Base-by-base conservation (phyloP, 1,139 yeast genomes). In the Scheffersomyces segobiensis region DNA sequence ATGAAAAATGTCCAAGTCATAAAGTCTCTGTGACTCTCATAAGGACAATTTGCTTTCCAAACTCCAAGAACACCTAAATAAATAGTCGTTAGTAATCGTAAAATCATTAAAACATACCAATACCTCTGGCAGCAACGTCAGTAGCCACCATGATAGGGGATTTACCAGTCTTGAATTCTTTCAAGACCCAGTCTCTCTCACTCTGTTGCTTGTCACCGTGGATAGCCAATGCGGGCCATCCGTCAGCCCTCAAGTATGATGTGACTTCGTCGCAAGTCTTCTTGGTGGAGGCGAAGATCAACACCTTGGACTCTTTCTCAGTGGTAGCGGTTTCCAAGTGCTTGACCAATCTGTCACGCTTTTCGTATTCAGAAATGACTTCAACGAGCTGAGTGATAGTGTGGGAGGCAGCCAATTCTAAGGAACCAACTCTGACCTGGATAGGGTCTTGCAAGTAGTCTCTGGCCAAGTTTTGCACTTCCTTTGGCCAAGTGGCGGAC, bases 401-500 rank as follows among this genome's bases (percentile, higher is more conserved):
- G 80, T 95, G 98, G 56, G 98, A 92, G 63, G 99, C 99, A 71
- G 98, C 82, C 71, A 95, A 86, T 78, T 95, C 98, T 73, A 93
- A 84, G 61, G 98, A 95, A 74, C 99, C 99, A 76, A 95, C 81
- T 68, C 91, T 93, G 66, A 95, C 99, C 81, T 95, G 99, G 72
- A 95, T 93, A 70, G 95, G 96, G 73, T 95, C 97, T 62, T 86
- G 80, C 75, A 93, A 84, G 78, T 92, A 95, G 77, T 95, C 99
- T 71, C 89, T 85, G 65, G 98, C 96, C 73, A 95, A 85, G 67
- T 87, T 83, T 83, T 93, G 96, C 63, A 95, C 98, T 77, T 92
- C 97, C 84, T 93, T 93, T 71, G 99, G 99, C 99, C 99, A 95
- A 58, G 99, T 95, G 67, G 99, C 99, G 65, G 98, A 93, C 98